Percentiles rank a stretch among this genome's conserved stretches.
Evolutionary conservation across 208 protist genomes (phyloP).

Genomic region (Crithidia fasciculata): DNA sequence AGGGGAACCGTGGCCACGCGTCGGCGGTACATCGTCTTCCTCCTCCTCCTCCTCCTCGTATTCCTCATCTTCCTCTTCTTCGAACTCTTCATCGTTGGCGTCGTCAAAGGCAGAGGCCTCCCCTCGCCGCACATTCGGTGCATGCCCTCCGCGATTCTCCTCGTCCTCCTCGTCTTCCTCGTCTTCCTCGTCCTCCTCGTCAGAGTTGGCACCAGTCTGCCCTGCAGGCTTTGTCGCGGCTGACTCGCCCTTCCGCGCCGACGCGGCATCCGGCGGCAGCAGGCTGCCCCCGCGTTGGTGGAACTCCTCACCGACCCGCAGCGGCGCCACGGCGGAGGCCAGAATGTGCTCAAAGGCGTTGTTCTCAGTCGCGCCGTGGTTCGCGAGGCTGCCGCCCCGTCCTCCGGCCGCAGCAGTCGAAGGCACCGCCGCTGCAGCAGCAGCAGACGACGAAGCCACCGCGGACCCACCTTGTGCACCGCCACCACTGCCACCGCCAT

Average conservation of each 20-base stretch:
- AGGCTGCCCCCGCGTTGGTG: constrained; percentile 38
- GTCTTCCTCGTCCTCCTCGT: constrained; percentile 16
- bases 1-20: neutral
- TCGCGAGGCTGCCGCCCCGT: neutral
- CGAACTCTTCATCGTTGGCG: constrained; percentile 9
- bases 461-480: neutral
- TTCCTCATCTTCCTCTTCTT: constrained; percentile 39
- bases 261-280: neutral
- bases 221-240: neutral
- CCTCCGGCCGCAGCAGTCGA: neutral
- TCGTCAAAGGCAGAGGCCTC: neutral
- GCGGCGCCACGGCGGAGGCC: constrained; percentile 33
- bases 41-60: constrained; percentile 29
- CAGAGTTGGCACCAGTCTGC: constrained; percentile 9
- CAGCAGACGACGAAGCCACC: neutral
- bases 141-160: constrained; percentile 8
- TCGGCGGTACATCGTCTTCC: neutral
- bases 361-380: constrained; percentile 26
- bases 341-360: constrained; percentile 61
- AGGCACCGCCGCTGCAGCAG: neutral
- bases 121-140: neutral
- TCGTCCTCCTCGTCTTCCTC: constrained; percentile 14
- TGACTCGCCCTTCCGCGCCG: neutral
- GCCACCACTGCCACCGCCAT: neutral
- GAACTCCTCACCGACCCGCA: constrained; percentile 34